Conservation (phyloP, 352 stramenopile species). For the Phytopythium mirpurense region DNA sequence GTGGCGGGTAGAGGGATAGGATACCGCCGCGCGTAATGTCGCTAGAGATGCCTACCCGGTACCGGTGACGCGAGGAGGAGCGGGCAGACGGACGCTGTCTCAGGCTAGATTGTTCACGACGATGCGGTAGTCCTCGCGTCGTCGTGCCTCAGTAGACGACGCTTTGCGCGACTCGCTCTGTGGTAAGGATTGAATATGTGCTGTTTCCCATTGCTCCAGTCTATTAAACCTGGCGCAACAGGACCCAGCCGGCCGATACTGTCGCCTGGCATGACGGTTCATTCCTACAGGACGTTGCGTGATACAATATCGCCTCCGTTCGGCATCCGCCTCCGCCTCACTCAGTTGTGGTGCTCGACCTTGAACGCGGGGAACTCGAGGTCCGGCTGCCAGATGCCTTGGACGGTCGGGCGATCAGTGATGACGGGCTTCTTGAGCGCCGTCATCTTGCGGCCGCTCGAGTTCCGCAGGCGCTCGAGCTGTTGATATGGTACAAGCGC, state of each 20-base stretch:
- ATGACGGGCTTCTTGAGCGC: constrained; percentile 79
- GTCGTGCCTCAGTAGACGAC: constrained; percentile 5
- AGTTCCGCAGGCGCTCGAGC: constrained; percentile 81
- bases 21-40: background rate
- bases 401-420: constrained; percentile 73
- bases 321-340: background rate
- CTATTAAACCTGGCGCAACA: background rate
- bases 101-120: constrained; percentile 1
- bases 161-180: constrained; percentile 1
- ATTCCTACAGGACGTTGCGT: too few species aligned
- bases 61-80: background rate
- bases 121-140: background rate
- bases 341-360: constrained; percentile 47
- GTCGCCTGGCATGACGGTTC: too few species aligned
- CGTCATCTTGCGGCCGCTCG: constrained; percentile 87
- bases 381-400: constrained; percentile 87
- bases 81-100: background rate
- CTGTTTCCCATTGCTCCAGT: constrained; percentile 1
- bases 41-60: background rate
- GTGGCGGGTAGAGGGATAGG: background rate
- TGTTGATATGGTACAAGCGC: constrained; percentile 7
- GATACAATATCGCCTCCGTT: too few species aligned
- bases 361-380: constrained; percentile 84
- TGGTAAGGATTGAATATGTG: constrained; percentile 8
- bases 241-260: background rate